Evolutionary conservation across 2,329 filamentous ascomycete species (phyloP), one percentile per base, ranked within the genome.

Genomic region (Stagonosporopsis vannaccii): DNA sequence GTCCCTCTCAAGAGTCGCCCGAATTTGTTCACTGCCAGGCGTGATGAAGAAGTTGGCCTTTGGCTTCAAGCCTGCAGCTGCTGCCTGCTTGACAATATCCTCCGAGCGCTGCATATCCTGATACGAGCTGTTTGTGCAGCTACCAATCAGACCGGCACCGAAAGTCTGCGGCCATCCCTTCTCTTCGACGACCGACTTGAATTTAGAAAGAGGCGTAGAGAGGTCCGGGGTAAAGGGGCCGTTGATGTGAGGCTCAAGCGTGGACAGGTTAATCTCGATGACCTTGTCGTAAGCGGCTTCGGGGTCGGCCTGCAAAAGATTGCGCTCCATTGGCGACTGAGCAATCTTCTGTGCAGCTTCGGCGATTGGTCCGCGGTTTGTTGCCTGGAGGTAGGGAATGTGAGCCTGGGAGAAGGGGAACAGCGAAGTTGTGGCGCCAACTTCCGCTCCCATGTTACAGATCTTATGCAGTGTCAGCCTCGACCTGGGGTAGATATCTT

Each of bases 101-200:
- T 97, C 94, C 13, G 93, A 91, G 59, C 94, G 89, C 32, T 93
- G 96, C 95, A 99, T 99, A 75, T 99, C 95, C 79, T 97, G 90
- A 77, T 98, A 99, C 2, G 95, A 98, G 76, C 91, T 96, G 84
- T 99, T 99, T 46, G 95, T 99, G 83, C 95, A 99, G 80, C 92
- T 97, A 58, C 95, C 95, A 73, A 99, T 99, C 51, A 99, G 84
- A 47, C 93, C 93, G 23, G 95, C 94, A 12, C 92, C 95, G 59
- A 99, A 89, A 61, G 89, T 92, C 73, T 91, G 86, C 2, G 95
- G 95, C 95, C 95, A 99, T 46, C 90, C 81, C 77, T 97, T 92
- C 67, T 89, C 84, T 77, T 90, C 84, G 20, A 97, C 91, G 2
- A 90, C 88, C 56, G 91, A 85, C 73, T 92, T 92, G 81, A 99